Evolutionary conservation across 1,284 basidiomycete species (phyloP).

Genomic region (Porodaedalea pini): DNA sequence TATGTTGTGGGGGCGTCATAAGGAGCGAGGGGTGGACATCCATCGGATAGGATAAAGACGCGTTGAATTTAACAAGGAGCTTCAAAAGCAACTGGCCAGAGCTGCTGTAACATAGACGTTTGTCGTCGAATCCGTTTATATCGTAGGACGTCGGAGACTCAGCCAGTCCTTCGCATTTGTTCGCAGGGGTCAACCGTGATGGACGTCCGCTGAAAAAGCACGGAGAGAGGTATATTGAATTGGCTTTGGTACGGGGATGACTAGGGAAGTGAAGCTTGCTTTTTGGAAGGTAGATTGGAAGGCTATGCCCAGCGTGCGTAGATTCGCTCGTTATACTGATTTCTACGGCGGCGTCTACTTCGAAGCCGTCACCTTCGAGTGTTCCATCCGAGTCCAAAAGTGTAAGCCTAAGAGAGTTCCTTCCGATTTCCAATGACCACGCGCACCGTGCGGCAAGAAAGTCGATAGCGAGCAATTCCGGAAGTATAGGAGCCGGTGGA

Average conservation of each 20-base stretch:
- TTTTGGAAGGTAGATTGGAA: neutral
- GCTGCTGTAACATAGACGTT: neutral
- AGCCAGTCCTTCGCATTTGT: neutral
- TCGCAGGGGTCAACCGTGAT: no score
- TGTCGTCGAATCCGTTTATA: slow-evolving; percentile 1
- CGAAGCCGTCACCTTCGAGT: neutral
- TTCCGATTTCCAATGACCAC: slow-evolving; percentile 2
- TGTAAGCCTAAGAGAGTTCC: neutral
- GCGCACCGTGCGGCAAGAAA: slow-evolving; percentile 2
- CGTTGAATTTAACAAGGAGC: neutral
- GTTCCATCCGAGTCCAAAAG: slow-evolving; percentile 1
- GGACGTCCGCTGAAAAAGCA: no score
- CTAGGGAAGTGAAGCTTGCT: neutral
- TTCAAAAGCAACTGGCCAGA: neutral
- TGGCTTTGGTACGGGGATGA: neutral
- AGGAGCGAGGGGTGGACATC: neutral
- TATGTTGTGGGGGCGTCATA: neutral
- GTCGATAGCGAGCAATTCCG: neutral
- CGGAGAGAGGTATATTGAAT: neutral
- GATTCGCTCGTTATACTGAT: neutral
- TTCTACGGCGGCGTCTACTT: neutral
- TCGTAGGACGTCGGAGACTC: neutral
- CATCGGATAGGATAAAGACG: neutral
- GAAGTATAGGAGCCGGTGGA: neutral
- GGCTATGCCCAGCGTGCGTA: neutral